Base-by-base conservation (phyloP, 371 early-diverging fungal genomes). In the Saksenaea oblongispora region DNA sequence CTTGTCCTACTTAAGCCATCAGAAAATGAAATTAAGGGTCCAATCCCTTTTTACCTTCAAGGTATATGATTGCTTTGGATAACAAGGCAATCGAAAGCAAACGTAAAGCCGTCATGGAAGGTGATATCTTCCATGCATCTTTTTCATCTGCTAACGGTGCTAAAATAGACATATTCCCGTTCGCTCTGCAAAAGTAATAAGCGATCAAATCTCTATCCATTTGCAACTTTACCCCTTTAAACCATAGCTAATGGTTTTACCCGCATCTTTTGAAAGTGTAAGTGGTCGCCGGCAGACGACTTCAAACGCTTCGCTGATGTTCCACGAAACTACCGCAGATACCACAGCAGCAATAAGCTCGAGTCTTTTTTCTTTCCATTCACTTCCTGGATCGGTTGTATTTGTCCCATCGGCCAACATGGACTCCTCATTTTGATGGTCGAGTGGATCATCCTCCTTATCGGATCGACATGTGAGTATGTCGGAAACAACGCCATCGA, bases 81-180 rank as follows among this genome's bases (percentile, higher is more conserved):
- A 92, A 64, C 2, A 89, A 67, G 1, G 88, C 72, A 35, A 90
- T 79, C 0, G 84, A 79, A 11, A 91, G 68, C 17, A 88, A 60
- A 17, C 86, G 71, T 10, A 80, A 78, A 0, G 91, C 90, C 0
- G 88, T 86, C 71, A 87, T 65, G 3, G 85, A 82, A 1, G 86
- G 70, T 0, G 90, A 91, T 5, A 89, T 66, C 0, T 65, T 77
- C 91, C 92, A 91, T 0, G 79, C 71, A 3, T 65, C 66, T 5
- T 71, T 68, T 39, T 76, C 71, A 18, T 64, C 73, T 5, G 60
- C 61, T 1, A 59, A 15, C 0, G 88, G 83, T 2, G 84, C 79
- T 18, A 87, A 53, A 8, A 92, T 53, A 1, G 91, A 88, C 14
- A 89, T 58, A 63, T 85, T 84, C 1, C 91, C 86, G 27, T 86